phyloP scores from a whole-genome alignment of 148 eudicot genomes.

The Beta vulgaris region DNA sequence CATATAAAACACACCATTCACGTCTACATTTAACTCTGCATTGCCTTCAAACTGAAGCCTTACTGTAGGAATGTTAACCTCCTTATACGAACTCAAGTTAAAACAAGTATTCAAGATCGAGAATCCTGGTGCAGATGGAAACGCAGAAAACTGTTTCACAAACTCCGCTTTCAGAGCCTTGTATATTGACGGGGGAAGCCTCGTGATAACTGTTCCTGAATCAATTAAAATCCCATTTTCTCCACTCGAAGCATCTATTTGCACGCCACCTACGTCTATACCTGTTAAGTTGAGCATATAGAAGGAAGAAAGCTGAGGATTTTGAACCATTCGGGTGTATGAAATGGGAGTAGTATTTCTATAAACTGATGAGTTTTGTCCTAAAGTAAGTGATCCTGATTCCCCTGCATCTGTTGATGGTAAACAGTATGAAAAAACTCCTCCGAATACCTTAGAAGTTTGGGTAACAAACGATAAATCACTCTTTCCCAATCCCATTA shows the following conservation, averaged over 20 bases:
- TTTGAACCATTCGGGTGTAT: constrained; percentile 47
- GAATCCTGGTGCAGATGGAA: constrained; percentile 51
- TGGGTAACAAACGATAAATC: constrained; percentile 58
- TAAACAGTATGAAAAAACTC: constrained; percentile 72
- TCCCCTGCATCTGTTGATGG: constrained; percentile 44
- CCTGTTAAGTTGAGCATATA: constrained; percentile 71
- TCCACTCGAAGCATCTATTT: constrained; percentile 34
- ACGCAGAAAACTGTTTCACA: constrained; percentile 57
- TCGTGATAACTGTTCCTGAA: constrained; percentile 76
- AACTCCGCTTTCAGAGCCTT: constrained; percentile 48
- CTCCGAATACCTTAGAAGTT: constrained; percentile 45
- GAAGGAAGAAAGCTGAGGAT: constrained; percentile 46
- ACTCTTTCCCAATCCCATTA: constrained; percentile 73
- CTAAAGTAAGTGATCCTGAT: constrained; percentile 60
- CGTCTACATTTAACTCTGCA: constrained; percentile 55
- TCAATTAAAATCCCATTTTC: constrained; percentile 49
- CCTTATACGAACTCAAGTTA: constrained; percentile 52
- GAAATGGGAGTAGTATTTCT: constrained; percentile 58
- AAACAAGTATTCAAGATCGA: constrained; percentile 79
- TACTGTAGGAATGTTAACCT: constrained; percentile 57
- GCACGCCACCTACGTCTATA: constrained; percentile 47
- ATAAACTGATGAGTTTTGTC: constrained; percentile 41
- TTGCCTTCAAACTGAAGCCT: constrained; percentile 51
- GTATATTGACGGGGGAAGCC: constrained; percentile 62
- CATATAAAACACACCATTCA: constrained; percentile 58